Percentiles rank a stretch among this genome's conserved stretches.
phyloP scores from a whole-genome alignment of 768 basidiomycete species.

The Leccinum rimulosum region DNA sequence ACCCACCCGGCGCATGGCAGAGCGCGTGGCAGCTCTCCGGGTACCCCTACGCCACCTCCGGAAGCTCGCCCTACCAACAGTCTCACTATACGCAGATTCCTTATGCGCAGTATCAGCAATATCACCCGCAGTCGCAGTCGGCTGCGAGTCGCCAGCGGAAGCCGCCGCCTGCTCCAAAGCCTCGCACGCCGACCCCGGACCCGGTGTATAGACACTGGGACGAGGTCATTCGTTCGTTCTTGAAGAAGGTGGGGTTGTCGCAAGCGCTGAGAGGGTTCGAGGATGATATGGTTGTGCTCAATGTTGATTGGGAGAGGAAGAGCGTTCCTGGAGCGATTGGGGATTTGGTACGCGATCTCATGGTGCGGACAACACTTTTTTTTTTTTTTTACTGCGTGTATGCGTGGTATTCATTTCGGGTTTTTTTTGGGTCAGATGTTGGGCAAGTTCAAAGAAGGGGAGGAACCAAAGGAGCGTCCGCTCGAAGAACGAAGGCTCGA shows the following conservation, averaged over 20 bases:
- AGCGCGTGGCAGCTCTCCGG: slow-evolving; percentile 35
- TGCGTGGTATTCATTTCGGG: neutral
- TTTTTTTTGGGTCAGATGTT: slow-evolving; percentile 19
- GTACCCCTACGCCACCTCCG: slow-evolving; percentile 31
- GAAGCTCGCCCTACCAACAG: slow-evolving; percentile 32
- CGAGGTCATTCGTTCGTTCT: slow-evolving; percentile 49
- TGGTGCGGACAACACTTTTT: slow-evolving; percentile 41
- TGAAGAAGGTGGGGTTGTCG: slow-evolving; percentile 51
- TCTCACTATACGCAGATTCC: slow-evolving; percentile 34
- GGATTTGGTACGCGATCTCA: slow-evolving; percentile 48
- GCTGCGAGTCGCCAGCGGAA: slow-evolving; percentile 28
- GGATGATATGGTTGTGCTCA: slow-evolving; percentile 71
- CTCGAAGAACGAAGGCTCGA: slow-evolving; percentile 71
- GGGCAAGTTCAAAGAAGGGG: slow-evolving; percentile 30
- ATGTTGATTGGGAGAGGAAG: slow-evolving; percentile 58
- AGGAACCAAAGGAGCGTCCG: slow-evolving; percentile 29
- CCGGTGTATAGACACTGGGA: slow-evolving; percentile 62
- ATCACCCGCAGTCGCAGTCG: slow-evolving; percentile 25
- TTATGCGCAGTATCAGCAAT: slow-evolving; percentile 34
- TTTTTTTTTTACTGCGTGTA: neutral
- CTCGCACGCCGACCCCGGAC: slow-evolving; percentile 39
- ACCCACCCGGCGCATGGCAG: slow-evolving; percentile 32
- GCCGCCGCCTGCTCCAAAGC: slow-evolving; percentile 15
- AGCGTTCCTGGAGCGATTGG: slow-evolving; percentile 55
- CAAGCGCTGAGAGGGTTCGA: slow-evolving; percentile 65